phyloP scores from a whole-genome alignment of 2,329 filamentous ascomycete genomes.

The Exserohilum rostratum region DNA sequence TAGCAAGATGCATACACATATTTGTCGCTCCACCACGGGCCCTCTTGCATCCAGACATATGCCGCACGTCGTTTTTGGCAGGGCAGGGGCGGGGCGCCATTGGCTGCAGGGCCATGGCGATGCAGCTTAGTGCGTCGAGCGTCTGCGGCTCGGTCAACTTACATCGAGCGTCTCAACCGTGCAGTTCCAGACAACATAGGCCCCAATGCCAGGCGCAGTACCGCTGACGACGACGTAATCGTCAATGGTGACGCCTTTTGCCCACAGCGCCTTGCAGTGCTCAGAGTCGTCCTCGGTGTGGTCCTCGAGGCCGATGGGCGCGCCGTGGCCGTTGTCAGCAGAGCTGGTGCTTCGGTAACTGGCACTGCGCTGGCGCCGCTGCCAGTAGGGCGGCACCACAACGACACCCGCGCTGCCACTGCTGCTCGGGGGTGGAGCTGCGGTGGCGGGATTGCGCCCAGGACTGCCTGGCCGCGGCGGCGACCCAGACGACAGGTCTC shows the following conservation, averaged over 20 bases:
- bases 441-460: slow-evolving; percentile 24
- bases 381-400: slow-evolving; percentile 57
- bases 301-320: slow-evolving; percentile 66
- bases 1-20: slow-evolving; percentile 8
- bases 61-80: slow-evolving; percentile 5
- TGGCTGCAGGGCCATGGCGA: slow-evolving; percentile 21
- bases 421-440: too few species aligned
- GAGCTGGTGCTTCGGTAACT: slow-evolving; percentile 46
- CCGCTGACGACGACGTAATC: slow-evolving; percentile 68
- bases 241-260: slow-evolving; percentile 65
- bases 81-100: slow-evolving; percentile 11
- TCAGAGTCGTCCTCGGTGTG: slow-evolving; percentile 66
- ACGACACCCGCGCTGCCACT: slow-evolving; percentile 40
- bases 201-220: slow-evolving; percentile 67
- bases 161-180: slow-evolving; percentile 84
- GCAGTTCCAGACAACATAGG: slow-evolving; percentile 95
- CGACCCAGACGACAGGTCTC: slow-evolving; percentile 29
- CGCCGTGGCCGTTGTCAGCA: slow-evolving; percentile 41
- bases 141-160: slow-evolving; percentile 47
- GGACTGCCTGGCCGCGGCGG: slow-evolving; percentile 18
- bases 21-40: slow-evolving; percentile 3
- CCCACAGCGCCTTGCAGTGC: slow-evolving; percentile 65
- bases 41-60: slow-evolving; percentile 18
- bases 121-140: slow-evolving; percentile 15
- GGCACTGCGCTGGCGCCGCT: slow-evolving; percentile 48